Conservation (phyloP, 352 stramenopile genomes). For the Plasmopara viticola region DNA sequence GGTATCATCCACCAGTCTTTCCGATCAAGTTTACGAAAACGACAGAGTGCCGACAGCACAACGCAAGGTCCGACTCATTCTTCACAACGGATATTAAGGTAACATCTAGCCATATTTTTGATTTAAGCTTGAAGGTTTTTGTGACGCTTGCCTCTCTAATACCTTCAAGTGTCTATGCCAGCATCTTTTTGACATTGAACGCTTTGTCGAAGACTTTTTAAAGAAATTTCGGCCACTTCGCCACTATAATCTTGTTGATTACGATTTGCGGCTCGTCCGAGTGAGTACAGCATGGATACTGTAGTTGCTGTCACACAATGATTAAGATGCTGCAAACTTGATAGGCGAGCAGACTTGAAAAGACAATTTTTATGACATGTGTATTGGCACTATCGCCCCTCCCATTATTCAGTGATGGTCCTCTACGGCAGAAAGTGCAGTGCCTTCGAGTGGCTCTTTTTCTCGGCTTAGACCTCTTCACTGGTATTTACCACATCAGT, state of each 20-base stretch:
- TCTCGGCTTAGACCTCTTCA: conserved; percentile 36
- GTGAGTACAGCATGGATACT: conserved; percentile 15
- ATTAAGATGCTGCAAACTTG: neutral
- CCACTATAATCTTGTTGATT: conserved; percentile 46
- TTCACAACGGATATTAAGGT: conserved; percentile 17
- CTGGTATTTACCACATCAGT: conserved; percentile 37
- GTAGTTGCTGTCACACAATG: neutral
- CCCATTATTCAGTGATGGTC: neutral
- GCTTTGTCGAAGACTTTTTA: conserved; percentile 45
- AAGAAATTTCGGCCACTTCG: conserved; percentile 34
- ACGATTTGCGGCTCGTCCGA: conserved; percentile 47
- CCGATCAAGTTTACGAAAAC: conserved; percentile 26
- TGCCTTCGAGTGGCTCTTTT: conserved; percentile 34
- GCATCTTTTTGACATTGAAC: conserved; percentile 51
- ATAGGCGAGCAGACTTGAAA: conserved; percentile 26
- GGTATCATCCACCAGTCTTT: conserved; percentile 40
- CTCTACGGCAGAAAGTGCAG: neutral
- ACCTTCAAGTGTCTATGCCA: conserved; percentile 31
- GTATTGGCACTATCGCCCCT: conserved; percentile 30
- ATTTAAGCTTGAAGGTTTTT: no score
- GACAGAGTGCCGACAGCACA: neutral
- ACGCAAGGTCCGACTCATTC: neutral
- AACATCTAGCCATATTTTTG: neutral
- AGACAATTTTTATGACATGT: conserved; percentile 41
- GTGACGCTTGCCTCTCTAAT: no score